Conservation (phyloP, 2,329 filamentous ascomycete genomes). For the Immersiporthe knoxdaviesiana region DNA sequence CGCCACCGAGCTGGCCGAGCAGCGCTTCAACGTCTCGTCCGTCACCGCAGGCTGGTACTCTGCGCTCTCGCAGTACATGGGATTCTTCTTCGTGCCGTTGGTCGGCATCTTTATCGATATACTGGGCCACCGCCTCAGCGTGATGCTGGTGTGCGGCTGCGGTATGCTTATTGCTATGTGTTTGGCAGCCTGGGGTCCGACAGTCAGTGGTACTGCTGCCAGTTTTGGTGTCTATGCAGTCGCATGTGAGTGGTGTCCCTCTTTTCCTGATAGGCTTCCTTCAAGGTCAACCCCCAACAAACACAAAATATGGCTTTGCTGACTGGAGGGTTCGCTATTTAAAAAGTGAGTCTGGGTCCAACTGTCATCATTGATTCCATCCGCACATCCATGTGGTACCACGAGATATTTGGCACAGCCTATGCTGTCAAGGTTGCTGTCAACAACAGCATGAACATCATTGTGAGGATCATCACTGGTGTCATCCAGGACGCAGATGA, state of each 20-base stretch:
- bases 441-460: slow-evolving; percentile 67
- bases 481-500: slow-evolving; percentile 61
- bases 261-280: too few relatives aligned
- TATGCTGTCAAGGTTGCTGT: slow-evolving; percentile 64
- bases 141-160: slow-evolving; percentile 49
- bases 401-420: slow-evolving; percentile 62
- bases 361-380: slow-evolving; percentile 64
- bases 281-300: too few relatives aligned
- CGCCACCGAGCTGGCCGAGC: slow-evolving; percentile 63
- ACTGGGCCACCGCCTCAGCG: slow-evolving; percentile 54
- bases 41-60: slow-evolving; percentile 65
- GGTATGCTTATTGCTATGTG: slow-evolving; percentile 58
- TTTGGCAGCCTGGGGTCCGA: slow-evolving; percentile 55
- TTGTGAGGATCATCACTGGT: slow-evolving; percentile 60
- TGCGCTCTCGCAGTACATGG: slow-evolving; percentile 56
- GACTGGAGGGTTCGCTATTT: neutral
- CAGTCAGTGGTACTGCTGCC: slow-evolving; percentile 56
- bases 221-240: slow-evolving; percentile 64
- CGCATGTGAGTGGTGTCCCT: slow-evolving; percentile 38
- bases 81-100: slow-evolving; percentile 61
- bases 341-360: slow-evolving; percentile 51
- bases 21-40: slow-evolving; percentile 58
- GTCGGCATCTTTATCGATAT: slow-evolving; percentile 61
- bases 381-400: slow-evolving; percentile 62
- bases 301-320: neutral